Evolutionary conservation across 2,329 filamentous ascomycete genomes (phyloP).

Genomic region (Coniochaeta sp.): DNA sequence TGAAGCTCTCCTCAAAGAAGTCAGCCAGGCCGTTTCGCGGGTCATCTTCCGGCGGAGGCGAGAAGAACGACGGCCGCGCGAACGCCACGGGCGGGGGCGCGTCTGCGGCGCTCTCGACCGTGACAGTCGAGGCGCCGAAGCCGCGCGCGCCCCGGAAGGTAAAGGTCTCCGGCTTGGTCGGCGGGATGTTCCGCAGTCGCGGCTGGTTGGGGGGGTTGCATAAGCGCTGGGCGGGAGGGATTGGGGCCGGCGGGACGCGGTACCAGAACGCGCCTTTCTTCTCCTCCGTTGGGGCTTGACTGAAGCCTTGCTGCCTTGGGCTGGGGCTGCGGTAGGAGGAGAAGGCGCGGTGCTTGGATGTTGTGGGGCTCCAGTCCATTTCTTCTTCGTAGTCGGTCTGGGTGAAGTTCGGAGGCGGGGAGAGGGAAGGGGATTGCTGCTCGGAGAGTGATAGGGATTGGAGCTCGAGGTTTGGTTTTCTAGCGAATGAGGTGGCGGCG

Average conservation of each 20-base stretch:
- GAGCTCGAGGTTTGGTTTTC: conserved; percentile 3
- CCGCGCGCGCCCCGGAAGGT: conserved; percentile 1
- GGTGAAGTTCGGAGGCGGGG: not conserved
- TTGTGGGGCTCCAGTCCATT: conserved; percentile 69
- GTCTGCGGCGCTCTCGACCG: too few species aligned
- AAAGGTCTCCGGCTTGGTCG: not conserved
- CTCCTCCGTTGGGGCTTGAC: conserved; percentile 33
- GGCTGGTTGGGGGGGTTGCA: conserved; percentile 55
- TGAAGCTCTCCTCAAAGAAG: conserved; percentile 35
- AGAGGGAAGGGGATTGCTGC: conserved; percentile 1
- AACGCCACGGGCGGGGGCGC: conserved; percentile 34
- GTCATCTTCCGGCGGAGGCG: conserved; percentile 31
- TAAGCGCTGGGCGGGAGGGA: conserved; percentile 53
- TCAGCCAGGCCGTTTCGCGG: conserved; percentile 36
- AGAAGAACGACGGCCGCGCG: conserved; percentile 55
- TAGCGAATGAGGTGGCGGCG: not conserved
- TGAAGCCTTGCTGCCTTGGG: conserved; percentile 33
- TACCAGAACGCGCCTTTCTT: conserved; percentile 57
- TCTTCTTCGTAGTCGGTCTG: conserved; percentile 29
- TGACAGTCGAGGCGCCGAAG: too few species aligned
- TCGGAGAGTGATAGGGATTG: not conserved
- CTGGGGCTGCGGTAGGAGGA: conserved; percentile 26
- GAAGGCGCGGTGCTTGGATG: conserved; percentile 48
- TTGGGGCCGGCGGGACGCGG: conserved; percentile 61
- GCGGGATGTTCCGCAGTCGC: conserved; percentile 38